Percentiles rank a stretch among this genome's conserved stretches.
Conservation (phyloP, 441 rosid genomes). For the Populus tomentosa region DNA sequence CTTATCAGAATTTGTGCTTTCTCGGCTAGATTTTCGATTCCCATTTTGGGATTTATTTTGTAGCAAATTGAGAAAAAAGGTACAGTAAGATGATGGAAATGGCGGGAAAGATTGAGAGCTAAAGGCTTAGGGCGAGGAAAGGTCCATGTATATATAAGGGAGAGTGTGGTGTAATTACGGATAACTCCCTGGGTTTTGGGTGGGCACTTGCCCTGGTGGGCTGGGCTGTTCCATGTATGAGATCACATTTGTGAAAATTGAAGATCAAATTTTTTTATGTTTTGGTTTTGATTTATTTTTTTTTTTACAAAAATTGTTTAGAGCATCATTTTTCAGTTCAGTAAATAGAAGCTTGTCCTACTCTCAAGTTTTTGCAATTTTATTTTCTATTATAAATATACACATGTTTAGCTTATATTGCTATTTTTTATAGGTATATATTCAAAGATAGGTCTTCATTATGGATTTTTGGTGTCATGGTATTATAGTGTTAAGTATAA, state of each 20-base stretch:
- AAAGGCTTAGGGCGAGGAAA: not conserved
- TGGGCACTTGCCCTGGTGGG: not conserved
- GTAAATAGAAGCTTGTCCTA: not conserved
- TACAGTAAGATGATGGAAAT: not conserved
- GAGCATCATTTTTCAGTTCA: not conserved
- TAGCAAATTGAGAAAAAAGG: not conserved
- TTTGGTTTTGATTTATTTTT: too few relatives aligned
- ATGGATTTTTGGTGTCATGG: too few relatives aligned
- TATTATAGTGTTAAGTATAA: too few relatives aligned
- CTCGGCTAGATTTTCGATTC: slow-evolving; percentile 39
- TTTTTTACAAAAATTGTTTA: too few relatives aligned
- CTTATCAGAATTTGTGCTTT: slow-evolving; percentile 57
- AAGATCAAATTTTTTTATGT: too few relatives aligned
- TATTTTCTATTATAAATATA: too few relatives aligned
- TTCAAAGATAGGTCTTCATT: too few relatives aligned
- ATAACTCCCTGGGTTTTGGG: not conserved
- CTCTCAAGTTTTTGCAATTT: not conserved
- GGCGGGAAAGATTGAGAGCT: slow-evolving; percentile 18
- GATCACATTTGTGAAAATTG: not conserved
- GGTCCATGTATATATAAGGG: not conserved
- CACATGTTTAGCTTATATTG: too few relatives aligned
- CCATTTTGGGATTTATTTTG: slow-evolving; percentile 30
- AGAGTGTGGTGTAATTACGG: not conserved
- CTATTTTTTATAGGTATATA: too few relatives aligned
- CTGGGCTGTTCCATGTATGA: not conserved